These are phyloP conservation scores for Dicorynia guianensis DNA, from an alignment of 306 rosid species.

Conservation along the genomic window DNA sequence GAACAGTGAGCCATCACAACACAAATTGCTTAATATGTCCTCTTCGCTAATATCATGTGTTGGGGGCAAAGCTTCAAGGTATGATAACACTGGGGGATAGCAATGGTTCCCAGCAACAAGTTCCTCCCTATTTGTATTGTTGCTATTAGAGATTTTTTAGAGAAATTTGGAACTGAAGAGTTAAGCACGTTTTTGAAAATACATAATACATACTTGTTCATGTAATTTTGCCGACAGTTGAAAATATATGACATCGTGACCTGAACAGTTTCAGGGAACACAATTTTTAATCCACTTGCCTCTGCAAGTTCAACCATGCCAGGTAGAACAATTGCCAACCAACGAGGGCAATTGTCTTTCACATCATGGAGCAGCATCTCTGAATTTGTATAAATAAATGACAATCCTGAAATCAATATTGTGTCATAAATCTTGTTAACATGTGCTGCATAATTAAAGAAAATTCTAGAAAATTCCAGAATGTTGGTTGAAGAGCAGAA, in stretches of 20 bases:
- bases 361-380: slow-evolving; percentile 37
- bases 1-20: slow-evolving; percentile 49
- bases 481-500: no score
- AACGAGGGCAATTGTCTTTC: slow-evolving; percentile 29
- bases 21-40: slow-evolving; percentile 37
- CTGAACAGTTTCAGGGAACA: neutral
- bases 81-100: slow-evolving; percentile 39
- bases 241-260: slow-evolving; percentile 12
- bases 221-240: slow-evolving; percentile 17
- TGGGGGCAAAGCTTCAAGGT: slow-evolving; percentile 49
- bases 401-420: no score
- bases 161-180: neutral
- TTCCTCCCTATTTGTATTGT: slow-evolving; percentile 34
- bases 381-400: slow-evolving; percentile 41
- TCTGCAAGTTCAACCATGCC: slow-evolving; percentile 48
- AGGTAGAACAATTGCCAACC: slow-evolving; percentile 48
- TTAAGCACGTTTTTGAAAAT: neutral
- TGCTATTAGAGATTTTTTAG: neutral
- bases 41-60: slow-evolving; percentile 25
- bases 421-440: no score
- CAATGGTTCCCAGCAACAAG: neutral
- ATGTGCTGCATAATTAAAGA: no score
- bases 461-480: no score
- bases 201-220: slow-evolving; percentile 22
- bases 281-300: slow-evolving; percentile 22